Conservation (phyloP, 1,284 basidiomycete species). For the Xanthoconium separans region DNA sequence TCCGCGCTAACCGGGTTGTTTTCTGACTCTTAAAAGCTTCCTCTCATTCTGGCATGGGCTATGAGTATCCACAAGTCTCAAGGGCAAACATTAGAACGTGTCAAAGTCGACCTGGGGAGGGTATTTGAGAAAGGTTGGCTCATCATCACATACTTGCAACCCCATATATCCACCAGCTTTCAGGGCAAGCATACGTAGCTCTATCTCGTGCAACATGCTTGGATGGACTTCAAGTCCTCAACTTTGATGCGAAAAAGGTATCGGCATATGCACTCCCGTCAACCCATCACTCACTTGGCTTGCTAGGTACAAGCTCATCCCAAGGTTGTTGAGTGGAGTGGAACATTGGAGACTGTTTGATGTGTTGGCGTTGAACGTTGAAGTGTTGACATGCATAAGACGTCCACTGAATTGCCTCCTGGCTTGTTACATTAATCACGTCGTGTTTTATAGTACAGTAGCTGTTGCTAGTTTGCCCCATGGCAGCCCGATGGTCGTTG, state of each 20-base stretch:
- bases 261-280: not conserved
- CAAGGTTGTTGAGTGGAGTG: slow-evolving; percentile 67
- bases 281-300: slow-evolving; percentile 5
- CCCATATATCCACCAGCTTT: not conserved
- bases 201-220: slow-evolving; percentile 92
- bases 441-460: not conserved
- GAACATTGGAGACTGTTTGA: slow-evolving; percentile 47
- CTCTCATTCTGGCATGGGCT: slow-evolving; percentile 87
- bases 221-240: slow-evolving; percentile 87
- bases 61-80: slow-evolving; percentile 96
- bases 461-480: not conserved
- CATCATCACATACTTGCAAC: not conserved
- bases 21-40: slow-evolving; percentile 43
- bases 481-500: too few species aligned
- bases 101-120: slow-evolving; percentile 77
- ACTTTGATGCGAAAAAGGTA: slow-evolving; percentile 81
- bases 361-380: not conserved
- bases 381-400: not conserved
- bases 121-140: slow-evolving; percentile 85
- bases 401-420: not conserved
- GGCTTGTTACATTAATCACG: not conserved
- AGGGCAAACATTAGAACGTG: slow-evolving; percentile 84
- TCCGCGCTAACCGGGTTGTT: not conserved
- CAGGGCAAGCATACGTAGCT: slow-evolving; percentile 93
- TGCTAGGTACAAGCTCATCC: slow-evolving; percentile 67